Conservation (phyloP, 1,139 yeast species). For the Komagataea norvegica region DNA sequence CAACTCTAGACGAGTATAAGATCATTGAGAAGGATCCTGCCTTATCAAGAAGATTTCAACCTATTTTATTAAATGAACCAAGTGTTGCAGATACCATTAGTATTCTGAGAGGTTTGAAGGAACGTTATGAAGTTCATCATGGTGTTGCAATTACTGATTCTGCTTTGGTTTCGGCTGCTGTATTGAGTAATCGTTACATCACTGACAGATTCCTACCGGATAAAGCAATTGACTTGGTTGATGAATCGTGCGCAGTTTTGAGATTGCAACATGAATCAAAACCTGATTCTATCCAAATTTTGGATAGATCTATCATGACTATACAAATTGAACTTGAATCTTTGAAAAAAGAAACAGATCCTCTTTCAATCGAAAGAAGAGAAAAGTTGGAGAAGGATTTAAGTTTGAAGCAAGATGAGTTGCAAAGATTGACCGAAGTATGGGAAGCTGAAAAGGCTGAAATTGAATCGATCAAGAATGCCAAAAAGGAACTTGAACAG, state of each 20-base stretch:
- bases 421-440: constrained; percentile 62
- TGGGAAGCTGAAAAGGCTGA: constrained; percentile 83
- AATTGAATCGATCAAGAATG: constrained; percentile 69
- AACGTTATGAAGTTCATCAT: constrained; percentile 93
- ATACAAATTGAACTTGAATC: constrained; percentile 93
- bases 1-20: constrained; percentile 85
- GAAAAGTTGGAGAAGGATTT: constrained; percentile 61
- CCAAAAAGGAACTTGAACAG: constrained; percentile 78
- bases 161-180: constrained; percentile 91
- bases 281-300: constrained; percentile 87
- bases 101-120: constrained; percentile 88
- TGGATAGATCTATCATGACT: constrained; percentile 89
- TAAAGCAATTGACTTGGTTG: constrained; percentile 93
- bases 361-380: constrained; percentile 72
- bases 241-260: constrained; percentile 94
- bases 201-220: constrained; percentile 92
- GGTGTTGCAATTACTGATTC: constrained; percentile 96
- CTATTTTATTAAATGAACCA: constrained; percentile 87
- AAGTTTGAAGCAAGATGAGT: constrained; percentile 56
- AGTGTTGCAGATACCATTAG: constrained; percentile 87
- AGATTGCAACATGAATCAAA: constrained; percentile 94
- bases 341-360: constrained; percentile 86
- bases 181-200: constrained; percentile 83
- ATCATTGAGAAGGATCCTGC: constrained; percentile 93
- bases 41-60: constrained; percentile 85